phyloP scores from a whole-genome alignment of 345 rosid genomes.

The Aquilaria sinensis region DNA sequence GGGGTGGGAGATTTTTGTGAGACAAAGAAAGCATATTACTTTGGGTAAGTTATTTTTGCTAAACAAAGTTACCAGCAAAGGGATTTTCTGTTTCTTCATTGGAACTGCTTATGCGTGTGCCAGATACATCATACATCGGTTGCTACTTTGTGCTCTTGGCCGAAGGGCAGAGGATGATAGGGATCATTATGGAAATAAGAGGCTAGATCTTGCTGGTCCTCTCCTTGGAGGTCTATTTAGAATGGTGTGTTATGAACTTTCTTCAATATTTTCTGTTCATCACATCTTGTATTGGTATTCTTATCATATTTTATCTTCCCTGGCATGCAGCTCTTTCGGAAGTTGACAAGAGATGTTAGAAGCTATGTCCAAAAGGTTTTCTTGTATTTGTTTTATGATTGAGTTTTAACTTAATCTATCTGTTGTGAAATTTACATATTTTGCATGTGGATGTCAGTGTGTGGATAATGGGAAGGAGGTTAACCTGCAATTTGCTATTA shows the following conservation, averaged over 20 bases:
- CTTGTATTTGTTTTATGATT: slow-evolving; percentile 7
- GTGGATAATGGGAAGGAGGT: slow-evolving; percentile 98
- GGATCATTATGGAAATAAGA: slow-evolving; percentile 98
- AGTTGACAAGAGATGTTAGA: slow-evolving; percentile 91
- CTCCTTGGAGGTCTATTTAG: slow-evolving; percentile 95
- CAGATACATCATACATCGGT: slow-evolving; percentile 90
- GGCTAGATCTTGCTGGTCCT: slow-evolving; percentile 99
- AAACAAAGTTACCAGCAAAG: too few species aligned
- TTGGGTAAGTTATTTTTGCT: slow-evolving; percentile 50
- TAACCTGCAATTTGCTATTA: slow-evolving; percentile 90
- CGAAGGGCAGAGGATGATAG: slow-evolving; percentile 97
- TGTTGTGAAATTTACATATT: slow-evolving; percentile 13
- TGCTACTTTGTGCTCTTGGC: slow-evolving; percentile 89
- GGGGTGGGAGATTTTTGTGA: slow-evolving; percentile 91
- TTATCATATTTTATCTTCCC: slow-evolving; percentile 6
- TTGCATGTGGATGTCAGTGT: slow-evolving; percentile 43
- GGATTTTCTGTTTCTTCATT: slow-evolving; percentile 11
- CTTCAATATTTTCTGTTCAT: not conserved
- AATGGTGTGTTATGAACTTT: slow-evolving; percentile 51
- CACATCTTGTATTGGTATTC: not conserved
- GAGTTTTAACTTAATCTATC: slow-evolving; percentile 2
- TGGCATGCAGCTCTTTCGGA: slow-evolving; percentile 77
- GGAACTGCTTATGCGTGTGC: slow-evolving; percentile 6
- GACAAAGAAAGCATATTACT: slow-evolving; percentile 95
- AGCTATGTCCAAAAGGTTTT: slow-evolving; percentile 93